Evolutionary conservation across 495 filamentous ascomycete species (phyloP).

Genomic region (Parachaetomium inaequale): DNA sequence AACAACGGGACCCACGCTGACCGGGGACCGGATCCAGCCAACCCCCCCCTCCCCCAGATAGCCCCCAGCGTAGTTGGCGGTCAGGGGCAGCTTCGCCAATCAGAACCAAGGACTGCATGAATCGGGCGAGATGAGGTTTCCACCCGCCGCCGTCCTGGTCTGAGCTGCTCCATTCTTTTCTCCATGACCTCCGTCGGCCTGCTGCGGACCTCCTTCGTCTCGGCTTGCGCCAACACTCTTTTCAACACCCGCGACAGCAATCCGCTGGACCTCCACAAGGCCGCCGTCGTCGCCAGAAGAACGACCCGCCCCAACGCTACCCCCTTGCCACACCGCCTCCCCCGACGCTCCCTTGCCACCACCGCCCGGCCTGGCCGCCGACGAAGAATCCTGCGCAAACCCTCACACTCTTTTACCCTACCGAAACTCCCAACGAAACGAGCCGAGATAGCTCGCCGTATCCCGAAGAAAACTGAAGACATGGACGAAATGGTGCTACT

Average conservation of each 20-base stretch:
- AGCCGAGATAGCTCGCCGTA: conserved; percentile 11
- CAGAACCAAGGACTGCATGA: conserved; percentile 27
- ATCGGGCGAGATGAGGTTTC: conserved; percentile 37
- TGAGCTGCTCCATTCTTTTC: conserved; percentile 23
- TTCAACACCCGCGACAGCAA: conserved; percentile 33
- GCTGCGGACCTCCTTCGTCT: conserved; percentile 34
- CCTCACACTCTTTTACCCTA: conserved; percentile 21
- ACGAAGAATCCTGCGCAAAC: conserved; percentile 27
- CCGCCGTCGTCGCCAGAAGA: conserved; percentile 34
- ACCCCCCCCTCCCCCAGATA: conserved; percentile 7
- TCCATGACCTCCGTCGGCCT: conserved; percentile 37
- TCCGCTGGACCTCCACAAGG: conserved; percentile 33
- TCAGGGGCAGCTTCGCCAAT: conserved; percentile 30
- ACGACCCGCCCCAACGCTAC: conserved; percentile 25
- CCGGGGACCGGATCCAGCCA: conserved; percentile 5
- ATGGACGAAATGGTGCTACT: conserved; percentile 32
- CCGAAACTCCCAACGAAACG: conserved; percentile 10
- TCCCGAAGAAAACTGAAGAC: neutral
- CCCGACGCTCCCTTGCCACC: conserved; percentile 19
- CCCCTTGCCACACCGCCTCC: conserved; percentile 24
- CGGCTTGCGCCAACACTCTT: conserved; percentile 37
- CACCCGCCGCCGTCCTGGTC: conserved; percentile 28
- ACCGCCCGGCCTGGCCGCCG: conserved; percentile 29
- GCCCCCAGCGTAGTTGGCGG: conserved; percentile 22
- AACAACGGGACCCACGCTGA: conserved; percentile 4